Conservation (phyloP, 345 rosid species). For the Dovyalis caffra region DNA sequence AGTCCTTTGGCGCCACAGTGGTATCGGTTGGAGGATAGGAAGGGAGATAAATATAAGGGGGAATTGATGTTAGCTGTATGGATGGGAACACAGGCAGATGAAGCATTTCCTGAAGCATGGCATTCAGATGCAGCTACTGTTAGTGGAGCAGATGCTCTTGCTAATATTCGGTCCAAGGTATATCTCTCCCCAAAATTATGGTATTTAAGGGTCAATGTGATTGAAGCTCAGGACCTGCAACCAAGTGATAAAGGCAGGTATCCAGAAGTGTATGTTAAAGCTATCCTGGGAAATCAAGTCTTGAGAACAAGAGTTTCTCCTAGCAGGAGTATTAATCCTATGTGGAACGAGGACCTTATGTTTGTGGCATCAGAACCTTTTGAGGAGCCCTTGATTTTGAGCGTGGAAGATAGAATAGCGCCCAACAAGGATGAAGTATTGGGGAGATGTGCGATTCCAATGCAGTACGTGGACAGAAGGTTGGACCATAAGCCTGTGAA, state of each 20-base stretch:
- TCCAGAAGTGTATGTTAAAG: slow-evolving; percentile 63
- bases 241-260: slow-evolving; percentile 60
- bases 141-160: slow-evolving; percentile 56
- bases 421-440: slow-evolving; percentile 74
- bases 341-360: slow-evolving; percentile 83
- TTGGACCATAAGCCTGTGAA: slow-evolving; percentile 60
- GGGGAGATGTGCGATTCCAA: slow-evolving; percentile 51
- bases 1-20: slow-evolving; percentile 97
- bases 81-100: slow-evolving; percentile 99
- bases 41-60: slow-evolving; percentile 65
- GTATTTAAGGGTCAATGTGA: slow-evolving; percentile 69
- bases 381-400: slow-evolving; percentile 65
- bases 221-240: slow-evolving; percentile 84
- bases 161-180: slow-evolving; percentile 81
- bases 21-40: slow-evolving; percentile 71
- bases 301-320: slow-evolving; percentile 52
- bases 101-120: slow-evolving; percentile 94
- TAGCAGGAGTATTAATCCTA: slow-evolving; percentile 53
- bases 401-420: slow-evolving; percentile 69
- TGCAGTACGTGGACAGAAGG: slow-evolving; percentile 52
- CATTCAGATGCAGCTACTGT: slow-evolving; percentile 90
- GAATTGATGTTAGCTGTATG: slow-evolving; percentile 96
- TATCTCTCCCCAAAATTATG: slow-evolving; percentile 90
- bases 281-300: slow-evolving; percentile 59
- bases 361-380: slow-evolving; percentile 95